A percentile compares a stretch with the other conserved stretches of the same genome.
Evolutionary conservation across 1,284 basidiomycete species (phyloP).

Genomic region (Lentinula novae-zelandiae): DNA sequence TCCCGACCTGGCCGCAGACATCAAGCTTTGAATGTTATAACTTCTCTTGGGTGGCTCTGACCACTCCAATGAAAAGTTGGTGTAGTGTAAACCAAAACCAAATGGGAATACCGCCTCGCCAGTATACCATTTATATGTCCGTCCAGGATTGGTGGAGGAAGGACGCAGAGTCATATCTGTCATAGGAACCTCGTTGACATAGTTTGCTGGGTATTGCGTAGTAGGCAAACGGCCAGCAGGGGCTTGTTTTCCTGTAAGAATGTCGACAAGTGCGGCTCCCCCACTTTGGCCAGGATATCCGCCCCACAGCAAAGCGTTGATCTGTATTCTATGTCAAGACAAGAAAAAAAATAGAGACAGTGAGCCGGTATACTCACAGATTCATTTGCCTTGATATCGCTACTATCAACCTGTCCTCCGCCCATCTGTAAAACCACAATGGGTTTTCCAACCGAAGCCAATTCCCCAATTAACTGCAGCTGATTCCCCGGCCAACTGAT

Average conservation of each 20-base stretch:
- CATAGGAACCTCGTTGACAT: conserved; percentile 46
- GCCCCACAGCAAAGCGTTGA: conserved; percentile 52
- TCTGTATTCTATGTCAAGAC: conserved; percentile 24
- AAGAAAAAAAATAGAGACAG: not conserved
- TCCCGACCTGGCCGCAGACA: conserved; percentile 22
- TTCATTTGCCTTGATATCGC: conserved; percentile 39
- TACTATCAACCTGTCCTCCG: conserved; percentile 51
- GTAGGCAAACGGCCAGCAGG: conserved; percentile 51
- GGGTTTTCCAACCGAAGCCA: conserved; percentile 44
- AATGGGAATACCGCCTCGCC: conserved; percentile 47
- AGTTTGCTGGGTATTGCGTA: conserved; percentile 52
- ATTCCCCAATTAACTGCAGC: conserved; percentile 42
- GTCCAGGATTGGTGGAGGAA: conserved; percentile 42
- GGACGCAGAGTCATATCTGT: conserved; percentile 56
- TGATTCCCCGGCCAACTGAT: conserved; percentile 56
- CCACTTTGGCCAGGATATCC: conserved; percentile 55
- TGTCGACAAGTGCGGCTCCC: conserved; percentile 46
- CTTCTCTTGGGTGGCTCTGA: conserved; percentile 24
- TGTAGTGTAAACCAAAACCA: conserved; percentile 51
- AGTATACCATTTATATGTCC: conserved; percentile 57
- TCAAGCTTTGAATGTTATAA: conserved; percentile 39
- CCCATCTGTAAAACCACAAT: conserved; percentile 53
- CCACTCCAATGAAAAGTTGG: conserved; percentile 43
- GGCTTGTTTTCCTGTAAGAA: conserved; percentile 44
- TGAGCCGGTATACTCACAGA: conserved; percentile 28